Evolutionary conservation across 2,329 filamentous ascomycete genomes (phyloP).

Genomic region (Drechslerella coelobrocha): DNA sequence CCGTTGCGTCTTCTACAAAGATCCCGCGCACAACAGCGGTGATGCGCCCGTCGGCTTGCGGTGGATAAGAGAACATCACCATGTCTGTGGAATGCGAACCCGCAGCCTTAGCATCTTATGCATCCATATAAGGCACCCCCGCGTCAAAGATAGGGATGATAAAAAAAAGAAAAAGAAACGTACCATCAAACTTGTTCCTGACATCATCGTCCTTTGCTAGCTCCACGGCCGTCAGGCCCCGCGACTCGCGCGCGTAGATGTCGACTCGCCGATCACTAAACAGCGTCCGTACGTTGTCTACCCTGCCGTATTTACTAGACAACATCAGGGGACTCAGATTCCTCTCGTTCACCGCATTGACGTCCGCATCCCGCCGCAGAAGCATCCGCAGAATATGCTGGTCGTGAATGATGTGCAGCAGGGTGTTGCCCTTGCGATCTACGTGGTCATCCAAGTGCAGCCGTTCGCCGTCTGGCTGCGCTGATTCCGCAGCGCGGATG

Average conservation of each 20-base stretch:
- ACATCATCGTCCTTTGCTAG: slow-evolving; percentile 98
- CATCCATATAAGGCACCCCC: too few species aligned
- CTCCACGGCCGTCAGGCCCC: slow-evolving; percentile 92
- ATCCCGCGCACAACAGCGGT: slow-evolving; percentile 94
- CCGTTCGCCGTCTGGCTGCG: slow-evolving; percentile 78
- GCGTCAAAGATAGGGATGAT: too few species aligned
- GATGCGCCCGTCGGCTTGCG: slow-evolving; percentile 77
- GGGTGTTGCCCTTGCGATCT: slow-evolving; percentile 88
- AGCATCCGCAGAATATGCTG: slow-evolving; percentile 77
- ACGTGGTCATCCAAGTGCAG: slow-evolving; percentile 92
- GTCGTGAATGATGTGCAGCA: slow-evolving; percentile 95
- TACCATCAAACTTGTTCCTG: slow-evolving; percentile 83
- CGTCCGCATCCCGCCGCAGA: slow-evolving; percentile 86
- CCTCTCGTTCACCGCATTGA: slow-evolving; percentile 94
- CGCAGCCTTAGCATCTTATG: not conserved
- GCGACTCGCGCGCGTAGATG: slow-evolving; percentile 78
- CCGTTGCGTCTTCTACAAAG: slow-evolving; percentile 94
- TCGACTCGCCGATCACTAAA: slow-evolving; percentile 90
- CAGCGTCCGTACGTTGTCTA: slow-evolving; percentile 87
- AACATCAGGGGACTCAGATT: slow-evolving; percentile 96
- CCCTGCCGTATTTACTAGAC: slow-evolving; percentile 94
- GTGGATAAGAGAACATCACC: slow-evolving; percentile 76
- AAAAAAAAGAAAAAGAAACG: not conserved
- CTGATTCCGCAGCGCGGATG: slow-evolving; percentile 73
- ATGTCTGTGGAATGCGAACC: slow-evolving; percentile 66